Conservation (phyloP, 371 early-diverging fungal genomes). For the Mucor irregularis region DNA sequence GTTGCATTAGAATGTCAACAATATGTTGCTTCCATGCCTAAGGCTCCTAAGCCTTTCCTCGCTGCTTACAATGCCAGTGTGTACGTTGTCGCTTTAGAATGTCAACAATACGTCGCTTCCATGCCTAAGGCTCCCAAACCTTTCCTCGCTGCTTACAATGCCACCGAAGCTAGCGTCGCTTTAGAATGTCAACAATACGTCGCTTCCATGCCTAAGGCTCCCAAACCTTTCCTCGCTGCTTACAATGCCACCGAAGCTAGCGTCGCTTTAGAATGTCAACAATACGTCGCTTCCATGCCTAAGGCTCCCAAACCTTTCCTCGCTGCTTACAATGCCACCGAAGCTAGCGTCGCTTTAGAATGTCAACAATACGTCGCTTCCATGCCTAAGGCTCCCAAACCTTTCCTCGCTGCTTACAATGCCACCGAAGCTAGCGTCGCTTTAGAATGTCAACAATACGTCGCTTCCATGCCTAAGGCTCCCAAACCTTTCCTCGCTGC, state of each 20-base stretch:
- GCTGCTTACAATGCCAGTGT: not conserved
- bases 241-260: slow-evolving; percentile 5
- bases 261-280: not conserved
- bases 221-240: slow-evolving; percentile 3
- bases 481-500: slow-evolving; percentile 7
- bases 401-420: not conserved
- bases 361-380: not conserved
- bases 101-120: not conserved
- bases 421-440: not conserved
- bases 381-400: not conserved
- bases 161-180: not conserved
- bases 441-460: not conserved
- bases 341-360: not conserved
- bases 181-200: not conserved
- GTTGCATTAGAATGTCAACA: not conserved
- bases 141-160: slow-evolving; percentile 4
- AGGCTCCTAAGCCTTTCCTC: not conserved
- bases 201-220: no score
- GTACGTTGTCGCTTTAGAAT: not conserved
- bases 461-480: not conserved
- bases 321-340: slow-evolving; percentile 1
- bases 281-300: not conserved
- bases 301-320: not conserved
- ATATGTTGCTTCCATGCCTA: not conserved
- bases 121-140: slow-evolving; percentile 1